Percentiles rank a stretch among this genome's conserved stretches.
Conservation (phyloP, 371 early-diverging fungal genomes). For the Smittium culicis region DNA sequence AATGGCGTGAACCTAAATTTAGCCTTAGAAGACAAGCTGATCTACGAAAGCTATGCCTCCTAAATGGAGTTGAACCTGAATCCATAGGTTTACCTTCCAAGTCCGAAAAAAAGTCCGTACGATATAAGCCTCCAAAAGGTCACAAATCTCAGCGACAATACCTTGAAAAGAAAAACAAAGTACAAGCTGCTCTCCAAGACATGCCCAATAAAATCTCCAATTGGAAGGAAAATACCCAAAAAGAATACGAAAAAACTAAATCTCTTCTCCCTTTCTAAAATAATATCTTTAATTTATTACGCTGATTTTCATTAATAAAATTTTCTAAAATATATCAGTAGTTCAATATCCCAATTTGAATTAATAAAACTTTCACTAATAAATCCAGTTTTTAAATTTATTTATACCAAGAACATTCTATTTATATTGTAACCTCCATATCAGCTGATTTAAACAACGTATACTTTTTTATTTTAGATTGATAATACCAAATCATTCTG, state of each 20-base stretch:
- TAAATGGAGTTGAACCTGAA: constrained; percentile 36
- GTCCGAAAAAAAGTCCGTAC: constrained; percentile 30
- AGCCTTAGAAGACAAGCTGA: constrained; percentile 43
- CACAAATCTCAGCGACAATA: constrained; percentile 49
- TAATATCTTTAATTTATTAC: no score
- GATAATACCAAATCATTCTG: no score
- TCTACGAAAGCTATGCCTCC: constrained; percentile 44
- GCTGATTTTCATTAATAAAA: no score
- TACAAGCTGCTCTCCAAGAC: constrained; percentile 30
- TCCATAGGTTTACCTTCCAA: constrained; percentile 36
- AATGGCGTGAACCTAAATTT: constrained; percentile 42
- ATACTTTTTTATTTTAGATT: no score
- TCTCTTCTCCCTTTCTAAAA: constrained; percentile 25
- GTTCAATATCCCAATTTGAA: no score
- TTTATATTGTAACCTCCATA: no score
- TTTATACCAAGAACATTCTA: no score
- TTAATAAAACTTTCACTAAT: no score
- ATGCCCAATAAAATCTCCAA: constrained; percentile 35
- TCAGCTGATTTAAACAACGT: no score
- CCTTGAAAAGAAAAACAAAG: constrained; percentile 33
- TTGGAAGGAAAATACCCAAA: constrained; percentile 32
- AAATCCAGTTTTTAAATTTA: no score
- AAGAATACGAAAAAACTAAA: constrained; percentile 22
- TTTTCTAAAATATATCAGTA: no score
- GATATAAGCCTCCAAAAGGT: constrained; percentile 43